These are phyloP conservation scores for Extremus antarcticus DNA, from an alignment of 495 filamentous ascomycete species.

Conservation along the genomic window DNA sequence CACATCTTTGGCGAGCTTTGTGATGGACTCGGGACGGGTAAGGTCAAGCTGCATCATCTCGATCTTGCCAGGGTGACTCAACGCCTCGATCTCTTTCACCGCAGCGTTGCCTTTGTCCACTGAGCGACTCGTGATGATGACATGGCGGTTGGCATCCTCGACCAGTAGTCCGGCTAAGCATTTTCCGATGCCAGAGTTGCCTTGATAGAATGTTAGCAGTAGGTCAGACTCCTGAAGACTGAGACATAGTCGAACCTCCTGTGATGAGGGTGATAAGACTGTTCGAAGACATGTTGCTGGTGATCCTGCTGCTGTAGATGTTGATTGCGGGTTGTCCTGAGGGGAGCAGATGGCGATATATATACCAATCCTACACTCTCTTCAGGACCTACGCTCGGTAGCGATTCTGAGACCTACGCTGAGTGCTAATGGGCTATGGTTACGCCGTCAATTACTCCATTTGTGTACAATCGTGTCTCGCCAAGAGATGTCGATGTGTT, in stretches of 20 bases:
- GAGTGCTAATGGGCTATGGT: too few relatives aligned
- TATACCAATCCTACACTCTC: too few relatives aligned
- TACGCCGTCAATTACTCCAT: too few relatives aligned
- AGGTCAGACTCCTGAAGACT: neutral
- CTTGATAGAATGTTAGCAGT: neutral
- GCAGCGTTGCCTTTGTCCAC: constrained; percentile 8
- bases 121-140: constrained; percentile 4
- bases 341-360: too few relatives aligned
- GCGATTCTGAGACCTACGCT: too few relatives aligned
- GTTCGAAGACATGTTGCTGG: constrained; percentile 10
- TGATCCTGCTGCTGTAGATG: neutral
- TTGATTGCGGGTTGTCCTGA: neutral
- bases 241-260: neutral
- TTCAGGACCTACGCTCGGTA: too few relatives aligned
- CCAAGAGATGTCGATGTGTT: too few relatives aligned
- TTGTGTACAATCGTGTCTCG: too few relatives aligned
- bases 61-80: constrained; percentile 1
- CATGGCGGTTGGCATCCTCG: neutral
- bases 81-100: neutral
- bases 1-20: neutral
- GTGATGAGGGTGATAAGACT: constrained; percentile 19
- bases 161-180: neutral
- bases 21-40: constrained; percentile 7
- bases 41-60: constrained; percentile 8
- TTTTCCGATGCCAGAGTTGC: constrained; percentile 4